phyloP scores from a whole-genome alignment of 1,139 yeast genomes.

The Pichia sp. region DNA sequence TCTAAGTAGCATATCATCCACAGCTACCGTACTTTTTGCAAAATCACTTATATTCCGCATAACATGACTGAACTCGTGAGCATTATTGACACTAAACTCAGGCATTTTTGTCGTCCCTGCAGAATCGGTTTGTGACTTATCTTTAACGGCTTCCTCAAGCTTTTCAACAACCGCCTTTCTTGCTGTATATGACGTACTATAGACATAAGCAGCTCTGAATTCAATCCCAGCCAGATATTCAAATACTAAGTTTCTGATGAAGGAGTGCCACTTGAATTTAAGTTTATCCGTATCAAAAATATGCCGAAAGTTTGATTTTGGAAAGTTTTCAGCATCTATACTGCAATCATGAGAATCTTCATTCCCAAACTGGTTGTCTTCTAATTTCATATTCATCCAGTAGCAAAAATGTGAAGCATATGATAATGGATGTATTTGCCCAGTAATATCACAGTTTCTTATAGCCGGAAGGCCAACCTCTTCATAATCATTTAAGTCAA shows the following conservation, averaged over 20 bases:
- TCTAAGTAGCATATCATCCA: slow-evolving; percentile 61
- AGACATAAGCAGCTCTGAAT: slow-evolving; percentile 57
- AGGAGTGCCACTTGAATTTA: slow-evolving; percentile 76
- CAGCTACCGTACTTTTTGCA: slow-evolving; percentile 25
- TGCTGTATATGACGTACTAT: slow-evolving; percentile 25
- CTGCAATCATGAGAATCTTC: slow-evolving; percentile 41
- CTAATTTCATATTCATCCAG: slow-evolving; percentile 38
- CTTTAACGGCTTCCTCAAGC: neutral
- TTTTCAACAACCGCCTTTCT: slow-evolving; percentile 8
- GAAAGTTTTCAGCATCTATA: slow-evolving; percentile 12
- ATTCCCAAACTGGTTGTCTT: slow-evolving; percentile 20
- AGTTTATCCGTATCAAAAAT: slow-evolving; percentile 72
- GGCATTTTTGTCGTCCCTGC: neutral
- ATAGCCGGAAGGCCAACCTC: slow-evolving; percentile 57
- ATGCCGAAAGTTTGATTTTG: slow-evolving; percentile 46
- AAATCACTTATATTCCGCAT: slow-evolving; percentile 44
- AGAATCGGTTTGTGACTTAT: neutral
- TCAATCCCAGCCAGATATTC: slow-evolving; percentile 62
- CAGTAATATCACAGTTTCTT: slow-evolving; percentile 26
- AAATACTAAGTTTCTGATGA: slow-evolving; percentile 57
- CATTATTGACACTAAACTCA: neutral
- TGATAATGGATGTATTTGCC: slow-evolving; percentile 61
- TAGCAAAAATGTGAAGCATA: slow-evolving; percentile 71
- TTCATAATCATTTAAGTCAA: slow-evolving; percentile 71
- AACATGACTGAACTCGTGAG: slow-evolving; percentile 47